phyloP scores from a whole-genome alignment of 192 early-diverging fungal species.

The Coemansia sp. region DNA sequence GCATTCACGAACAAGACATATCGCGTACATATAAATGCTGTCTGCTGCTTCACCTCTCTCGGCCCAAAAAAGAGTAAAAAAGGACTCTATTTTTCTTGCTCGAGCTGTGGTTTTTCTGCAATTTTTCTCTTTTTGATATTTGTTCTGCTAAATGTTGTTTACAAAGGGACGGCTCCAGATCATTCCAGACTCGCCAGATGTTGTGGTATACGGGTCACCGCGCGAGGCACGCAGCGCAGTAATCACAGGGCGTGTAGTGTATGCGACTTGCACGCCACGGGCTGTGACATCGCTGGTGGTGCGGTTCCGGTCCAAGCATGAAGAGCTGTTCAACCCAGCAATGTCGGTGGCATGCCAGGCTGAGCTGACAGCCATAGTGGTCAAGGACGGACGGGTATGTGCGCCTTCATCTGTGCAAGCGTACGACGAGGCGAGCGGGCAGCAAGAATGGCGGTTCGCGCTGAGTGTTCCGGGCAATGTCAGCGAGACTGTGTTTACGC shows the following conservation, averaged over 20 bases:
- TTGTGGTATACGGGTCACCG: slow-evolving; percentile 35
- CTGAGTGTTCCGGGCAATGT: slow-evolving; percentile 44
- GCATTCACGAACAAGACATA: not conserved
- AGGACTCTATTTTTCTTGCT: not conserved
- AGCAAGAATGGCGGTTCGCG: slow-evolving; percentile 43
- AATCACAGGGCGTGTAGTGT: slow-evolving; percentile 35
- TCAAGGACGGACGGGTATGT: slow-evolving; percentile 28
- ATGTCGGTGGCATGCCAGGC: slow-evolving; percentile 32
- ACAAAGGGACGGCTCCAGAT: slow-evolving; percentile 36
- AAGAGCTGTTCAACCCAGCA: slow-evolving; percentile 44
- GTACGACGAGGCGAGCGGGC: slow-evolving; percentile 9
- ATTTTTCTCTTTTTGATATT: too few species aligned
- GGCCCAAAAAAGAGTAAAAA: too few species aligned
- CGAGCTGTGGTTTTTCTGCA: too few species aligned
- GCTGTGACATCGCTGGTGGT: slow-evolving; percentile 33
- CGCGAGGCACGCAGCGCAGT: slow-evolving; percentile 34
- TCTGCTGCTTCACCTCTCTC: too few species aligned
- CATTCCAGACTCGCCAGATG: slow-evolving; percentile 35
- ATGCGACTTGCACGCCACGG: slow-evolving; percentile 20
- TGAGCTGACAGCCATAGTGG: slow-evolving; percentile 22
- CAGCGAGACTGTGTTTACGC: slow-evolving; percentile 40
- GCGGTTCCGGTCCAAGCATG: slow-evolving; percentile 32
- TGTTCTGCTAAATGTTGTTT: slow-evolving; percentile 25
- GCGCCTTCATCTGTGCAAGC: slow-evolving; percentile 12
- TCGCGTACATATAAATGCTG: not conserved